Evolutionary conservation across 2,329 filamentous ascomycete genomes (phyloP), one percentile per base, ranked within the genome.

Genomic region (Microthyrium microscopicum): DNA sequence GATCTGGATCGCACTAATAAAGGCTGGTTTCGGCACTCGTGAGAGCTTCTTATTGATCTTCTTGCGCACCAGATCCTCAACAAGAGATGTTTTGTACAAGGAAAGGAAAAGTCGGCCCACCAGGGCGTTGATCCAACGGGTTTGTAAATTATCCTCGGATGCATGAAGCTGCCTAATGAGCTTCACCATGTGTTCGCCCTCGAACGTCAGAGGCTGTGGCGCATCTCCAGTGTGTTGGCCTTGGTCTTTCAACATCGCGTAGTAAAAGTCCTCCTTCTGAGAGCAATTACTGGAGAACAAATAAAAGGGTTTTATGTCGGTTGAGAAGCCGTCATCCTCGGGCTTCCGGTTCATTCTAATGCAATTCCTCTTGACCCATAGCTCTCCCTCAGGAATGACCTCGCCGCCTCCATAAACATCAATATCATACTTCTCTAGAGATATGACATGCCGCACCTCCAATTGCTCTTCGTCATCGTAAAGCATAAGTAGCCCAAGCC

Each of bases 211-310:
- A 7, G 80, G 77, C 34, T 66, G 65, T 0, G 84, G 83, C 1
- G 73, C 0, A 9, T 26, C 19, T n/a, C 31, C 31, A 15, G 31
- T 24, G 18, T 12, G 20, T 17, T 34, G 58, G 25, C 66, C 64
- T 50, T 92, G 80, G 41, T 85, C 91, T 45, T 76, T 74, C 25
- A 98, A 62, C 44, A 98, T 63, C 9, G 87, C 80, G 55, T 93
- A 87, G 53, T 98, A 98, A 56, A 98, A 95, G 51, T 98, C 89
- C 54, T 98, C 89, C 54, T 98, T 98, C 29, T 89, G 83, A 0
- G 85, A 93, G 51, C 82, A 82, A 47, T 91, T 93, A 43, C 95
- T 84, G 0, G 82, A 91, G 54, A 95, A 98, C 4, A 98, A 63
- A 49, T 76, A 95, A 57, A 94, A 95, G 0, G 89, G 84, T 44